These are phyloP conservation scores for Candida railenensis DNA, from an alignment of 805 yeast genomes.

Conservation along the genomic window DNA sequence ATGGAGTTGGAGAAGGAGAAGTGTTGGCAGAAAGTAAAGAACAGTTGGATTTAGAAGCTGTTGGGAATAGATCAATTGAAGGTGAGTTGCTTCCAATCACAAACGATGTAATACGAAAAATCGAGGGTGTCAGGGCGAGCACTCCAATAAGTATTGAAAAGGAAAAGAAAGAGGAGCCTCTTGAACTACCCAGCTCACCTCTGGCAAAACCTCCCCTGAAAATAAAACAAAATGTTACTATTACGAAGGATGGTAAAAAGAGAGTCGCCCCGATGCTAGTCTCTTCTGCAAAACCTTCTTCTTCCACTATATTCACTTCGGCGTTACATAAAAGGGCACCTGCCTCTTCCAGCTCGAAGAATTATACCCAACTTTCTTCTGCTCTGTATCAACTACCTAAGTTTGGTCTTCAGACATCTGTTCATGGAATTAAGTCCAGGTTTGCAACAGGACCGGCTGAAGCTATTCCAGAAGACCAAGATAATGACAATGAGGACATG, in stretches of 20 bases:
- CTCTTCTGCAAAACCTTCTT: constrained; percentile 33
- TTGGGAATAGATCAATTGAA: constrained; percentile 19
- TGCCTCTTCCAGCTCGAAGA: constrained; percentile 12
- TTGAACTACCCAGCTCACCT: constrained; percentile 12
- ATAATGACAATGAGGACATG: constrained; percentile 52
- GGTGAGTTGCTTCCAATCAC: constrained; percentile 12
- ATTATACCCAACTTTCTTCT: constrained; percentile 30
- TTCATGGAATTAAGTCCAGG: constrained; percentile 49
- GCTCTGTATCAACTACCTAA: constrained; percentile 56
- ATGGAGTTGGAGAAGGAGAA: constrained; percentile 85
- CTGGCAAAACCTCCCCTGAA: constrained; percentile 11
- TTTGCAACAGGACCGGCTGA: constrained; percentile 3
- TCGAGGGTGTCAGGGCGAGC: constrained; percentile 31
- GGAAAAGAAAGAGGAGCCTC: constrained; percentile 7
- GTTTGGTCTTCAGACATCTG: constrained; percentile 62
- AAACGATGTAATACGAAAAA: constrained; percentile 3
- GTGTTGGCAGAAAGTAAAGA: constrained; percentile 85
- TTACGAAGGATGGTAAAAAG: constrained; percentile 75
- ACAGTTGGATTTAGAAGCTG: constrained; percentile 68
- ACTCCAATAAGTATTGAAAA: constrained; percentile 33
- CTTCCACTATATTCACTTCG: constrained; percentile 14
- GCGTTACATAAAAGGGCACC: not conserved
- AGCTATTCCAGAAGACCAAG: constrained; percentile 25
- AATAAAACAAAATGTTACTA: constrained; percentile 49
- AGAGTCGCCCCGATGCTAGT: constrained; percentile 71